A percentile compares a stretch with the other conserved stretches of the same genome.
phyloP scores from a whole-genome alignment of 2,329 filamentous ascomycete genomes.

The Trichoderma arundinaceum region DNA sequence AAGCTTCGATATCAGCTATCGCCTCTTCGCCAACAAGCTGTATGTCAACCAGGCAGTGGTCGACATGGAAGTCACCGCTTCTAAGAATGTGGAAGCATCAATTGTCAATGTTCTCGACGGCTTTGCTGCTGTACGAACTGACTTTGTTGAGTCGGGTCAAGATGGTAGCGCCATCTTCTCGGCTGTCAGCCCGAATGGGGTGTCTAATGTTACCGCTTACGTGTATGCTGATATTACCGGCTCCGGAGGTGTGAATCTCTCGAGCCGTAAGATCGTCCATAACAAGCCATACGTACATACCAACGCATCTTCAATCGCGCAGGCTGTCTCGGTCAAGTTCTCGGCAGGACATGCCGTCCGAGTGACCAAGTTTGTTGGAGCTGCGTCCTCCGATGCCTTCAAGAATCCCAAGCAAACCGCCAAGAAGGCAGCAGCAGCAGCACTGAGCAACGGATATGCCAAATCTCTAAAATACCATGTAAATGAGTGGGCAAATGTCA shows the following conservation, averaged over 20 bases:
- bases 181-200: conserved; percentile 66
- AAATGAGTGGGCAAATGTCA: conserved; percentile 65
- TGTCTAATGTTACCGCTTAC: conserved; percentile 65
- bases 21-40: conserved; percentile 69
- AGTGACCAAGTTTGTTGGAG: conserved; percentile 71
- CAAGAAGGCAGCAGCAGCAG: conserved; percentile 56
- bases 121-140: conserved; percentile 67
- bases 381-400: conserved; percentile 72
- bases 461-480: conserved; percentile 61
- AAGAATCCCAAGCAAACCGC: conserved; percentile 61
- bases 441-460: conserved; percentile 58
- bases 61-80: conserved; percentile 64
- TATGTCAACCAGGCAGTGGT: conserved; percentile 60
- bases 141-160: conserved; percentile 61
- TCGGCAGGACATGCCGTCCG: conserved; percentile 58
- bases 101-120: conserved; percentile 73
- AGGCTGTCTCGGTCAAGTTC: conserved; percentile 61
- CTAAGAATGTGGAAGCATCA: conserved; percentile 57
- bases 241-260: conserved; percentile 44
- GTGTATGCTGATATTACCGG: conserved; percentile 53
- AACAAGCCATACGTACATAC: conserved; percentile 55
- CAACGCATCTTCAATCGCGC: conserved; percentile 69
- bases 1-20: conserved; percentile 65
- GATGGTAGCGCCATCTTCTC: conserved; percentile 65
- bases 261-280: conserved; percentile 50